Evolutionary conservation across 768 basidiomycete species (phyloP), one percentile per base, ranked within the genome.

Genomic region (Auriscalpium orientale): DNA sequence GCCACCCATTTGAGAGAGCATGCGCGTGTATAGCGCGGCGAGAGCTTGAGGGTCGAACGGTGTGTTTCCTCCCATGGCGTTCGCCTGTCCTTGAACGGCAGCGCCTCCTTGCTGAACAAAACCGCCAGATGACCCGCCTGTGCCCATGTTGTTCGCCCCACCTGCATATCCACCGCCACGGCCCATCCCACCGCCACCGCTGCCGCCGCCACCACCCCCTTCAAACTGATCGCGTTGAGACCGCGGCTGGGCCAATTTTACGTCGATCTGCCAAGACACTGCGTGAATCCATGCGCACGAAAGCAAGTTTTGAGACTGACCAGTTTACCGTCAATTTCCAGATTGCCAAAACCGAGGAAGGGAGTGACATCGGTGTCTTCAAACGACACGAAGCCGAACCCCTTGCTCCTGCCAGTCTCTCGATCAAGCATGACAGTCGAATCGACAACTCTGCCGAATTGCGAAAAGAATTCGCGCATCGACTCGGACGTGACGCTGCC

Each of bases 381-480:
- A 65, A 95, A 95, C 0, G 91, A 95, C 28, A 98, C 89, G 67
- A 98, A 98, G 0, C 94, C 95, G 63, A 98, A 98, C 8, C 95
- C 95, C 71, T 98, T 95, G 72, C 89, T 92, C 49, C 92, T 74
- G 21, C 89, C 87, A 9, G 91, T 91, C 69, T 95, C 93, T 52
- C 92, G 85, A 71, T 98, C 95, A 63, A 95, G 79, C 95, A 98
- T 98, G 65, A 98, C 92, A 0, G 95, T 97, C 54, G 94, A 93
- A 69, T 98, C 95, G 67, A 95, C 87, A 61, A 98, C 93, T 62
- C 84, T 87, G 56, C 95, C 95, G 64, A 89, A 98, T 68, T 94
- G 87, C 46, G 85, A 84, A 72, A 97, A 95, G 72, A 91, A 97
- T 46, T 85, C 82, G 60, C 88, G 84, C 85, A 98, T 89, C 1